Conservation (phyloP, 805 yeast species). For the Candida bentonensis region DNA sequence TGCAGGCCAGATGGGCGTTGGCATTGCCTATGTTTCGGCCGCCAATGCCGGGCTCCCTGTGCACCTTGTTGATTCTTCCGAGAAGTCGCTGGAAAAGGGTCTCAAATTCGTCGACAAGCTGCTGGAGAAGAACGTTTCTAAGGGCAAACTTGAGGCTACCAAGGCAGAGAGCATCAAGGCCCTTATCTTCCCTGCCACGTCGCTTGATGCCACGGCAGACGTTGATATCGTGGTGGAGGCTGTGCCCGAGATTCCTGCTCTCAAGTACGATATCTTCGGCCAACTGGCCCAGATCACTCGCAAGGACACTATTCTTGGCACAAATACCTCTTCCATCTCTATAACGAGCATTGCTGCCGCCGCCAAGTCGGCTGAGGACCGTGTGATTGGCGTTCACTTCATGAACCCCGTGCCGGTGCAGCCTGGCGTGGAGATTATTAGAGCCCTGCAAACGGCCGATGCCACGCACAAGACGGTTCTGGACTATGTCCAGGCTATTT, state of each 20-base stretch:
- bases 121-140: conserved; percentile 24
- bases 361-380: conserved; percentile 25
- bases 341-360: conserved; percentile 31
- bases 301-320: conserved; percentile 22
- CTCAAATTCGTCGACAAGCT: conserved; percentile 23
- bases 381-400: conserved; percentile 30
- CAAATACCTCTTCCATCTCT: conserved; percentile 30
- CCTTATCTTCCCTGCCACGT: conserved; percentile 14
- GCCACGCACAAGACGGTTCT: conserved; percentile 21
- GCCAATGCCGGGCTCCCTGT: conserved; percentile 25
- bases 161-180: conserved; percentile 18
- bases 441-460: conserved; percentile 27
- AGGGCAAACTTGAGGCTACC: conserved; percentile 20
- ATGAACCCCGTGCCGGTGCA: conserved; percentile 35
- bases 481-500: conserved; percentile 22
- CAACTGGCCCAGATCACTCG: conserved; percentile 19
- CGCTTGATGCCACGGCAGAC: conserved; percentile 14
- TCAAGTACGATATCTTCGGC: conserved; percentile 23
- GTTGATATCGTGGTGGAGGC: conserved; percentile 30
- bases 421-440: conserved; percentile 29
- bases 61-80: conserved; percentile 21
- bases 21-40: conserved; percentile 30
- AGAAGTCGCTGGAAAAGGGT: conserved; percentile 21
- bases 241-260: conserved; percentile 26
- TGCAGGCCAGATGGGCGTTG: conserved; percentile 33